Conservation (phyloP, 352 stramenopile species). For the Plasmopara viticola region DNA sequence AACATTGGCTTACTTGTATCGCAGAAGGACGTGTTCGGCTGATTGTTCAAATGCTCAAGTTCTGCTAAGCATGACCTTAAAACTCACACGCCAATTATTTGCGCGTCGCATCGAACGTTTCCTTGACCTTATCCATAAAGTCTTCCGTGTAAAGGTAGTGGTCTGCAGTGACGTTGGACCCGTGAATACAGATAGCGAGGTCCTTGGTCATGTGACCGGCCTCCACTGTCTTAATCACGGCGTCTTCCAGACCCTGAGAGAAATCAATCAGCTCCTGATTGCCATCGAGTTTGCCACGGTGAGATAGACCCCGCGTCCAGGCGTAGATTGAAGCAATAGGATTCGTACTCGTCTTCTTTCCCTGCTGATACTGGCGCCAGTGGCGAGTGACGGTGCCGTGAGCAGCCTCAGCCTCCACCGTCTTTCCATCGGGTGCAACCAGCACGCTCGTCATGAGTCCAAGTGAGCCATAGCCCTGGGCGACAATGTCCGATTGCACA, state of each 20-base stretch:
- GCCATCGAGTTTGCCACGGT: conserved; percentile 71
- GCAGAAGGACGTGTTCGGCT: conserved; percentile 1
- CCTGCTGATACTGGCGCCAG: conserved; percentile 78
- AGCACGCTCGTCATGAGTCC: conserved; percentile 77
- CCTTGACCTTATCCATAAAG: conserved; percentile 86
- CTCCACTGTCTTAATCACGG: conserved; percentile 73
- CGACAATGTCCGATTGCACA: conserved; percentile 75
- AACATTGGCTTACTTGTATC: not conserved
- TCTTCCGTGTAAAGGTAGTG: conserved; percentile 58
- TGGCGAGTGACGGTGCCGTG: conserved; percentile 82
- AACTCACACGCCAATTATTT: conserved; percentile 26
- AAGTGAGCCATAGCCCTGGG: conserved; percentile 73
- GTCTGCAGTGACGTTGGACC: conserved; percentile 39
- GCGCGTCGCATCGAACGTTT: conserved; percentile 53
- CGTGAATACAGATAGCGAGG: conserved; percentile 71
- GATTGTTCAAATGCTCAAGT: not conserved
- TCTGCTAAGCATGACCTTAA: not conserved
- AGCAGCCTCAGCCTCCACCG: conserved; percentile 74
- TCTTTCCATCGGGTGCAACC: conserved; percentile 70
- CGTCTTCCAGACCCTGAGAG: conserved; percentile 46
- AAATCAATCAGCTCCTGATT: conserved; percentile 68
- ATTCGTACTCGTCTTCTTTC: conserved; percentile 74
- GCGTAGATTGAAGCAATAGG: conserved; percentile 78
- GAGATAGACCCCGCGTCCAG: conserved; percentile 65
- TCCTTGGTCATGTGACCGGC: conserved; percentile 82